These are phyloP conservation scores for Crepidotus variabilis DNA, from an alignment of 768 basidiomycete genomes.

Conservation along the genomic window DNA sequence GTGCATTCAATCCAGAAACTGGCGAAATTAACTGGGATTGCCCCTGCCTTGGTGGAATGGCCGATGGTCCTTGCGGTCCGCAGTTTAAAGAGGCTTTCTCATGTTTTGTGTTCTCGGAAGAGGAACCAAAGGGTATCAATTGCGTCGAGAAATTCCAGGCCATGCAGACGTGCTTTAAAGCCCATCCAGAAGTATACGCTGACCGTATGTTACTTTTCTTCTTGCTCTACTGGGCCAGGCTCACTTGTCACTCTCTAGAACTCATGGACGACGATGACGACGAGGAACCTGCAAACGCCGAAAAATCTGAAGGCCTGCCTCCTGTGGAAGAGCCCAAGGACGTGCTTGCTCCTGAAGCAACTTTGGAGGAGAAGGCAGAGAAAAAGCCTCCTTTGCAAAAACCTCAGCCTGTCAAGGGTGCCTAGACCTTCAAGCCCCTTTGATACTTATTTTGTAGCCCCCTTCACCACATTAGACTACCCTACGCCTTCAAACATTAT, in stretches of 20 bases:
- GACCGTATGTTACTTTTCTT: slow-evolving; percentile 58
- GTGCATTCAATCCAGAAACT: slow-evolving; percentile 91
- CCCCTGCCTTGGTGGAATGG: slow-evolving; percentile 98
- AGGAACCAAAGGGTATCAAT: slow-evolving; percentile 95
- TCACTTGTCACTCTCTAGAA: slow-evolving; percentile 34
- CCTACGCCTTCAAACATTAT: background rate
- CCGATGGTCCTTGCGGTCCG: slow-evolving; percentile 90
- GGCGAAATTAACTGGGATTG: slow-evolving; percentile 99
- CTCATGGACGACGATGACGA: slow-evolving; percentile 70
- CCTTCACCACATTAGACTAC: background rate
- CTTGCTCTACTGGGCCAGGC: slow-evolving; percentile 5
- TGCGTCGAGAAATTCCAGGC: slow-evolving; percentile 96
- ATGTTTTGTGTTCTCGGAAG: slow-evolving; percentile 92
- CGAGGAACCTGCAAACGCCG: slow-evolving; percentile 19
- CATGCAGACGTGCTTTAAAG: slow-evolving; percentile 98
- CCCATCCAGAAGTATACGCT: slow-evolving; percentile 93
- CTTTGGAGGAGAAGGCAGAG: slow-evolving; percentile 3
- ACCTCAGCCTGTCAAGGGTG: slow-evolving; percentile 6
- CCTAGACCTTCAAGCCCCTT: background rate
- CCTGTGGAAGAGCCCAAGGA: slow-evolving; percentile 3
- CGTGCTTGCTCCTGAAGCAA: slow-evolving; percentile 4
- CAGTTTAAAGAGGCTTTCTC: slow-evolving; percentile 95
- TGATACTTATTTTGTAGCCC: background rate
- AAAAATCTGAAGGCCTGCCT: slow-evolving; percentile 8
- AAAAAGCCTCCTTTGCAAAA: slow-evolving; percentile 6